These are phyloP conservation scores for Ophiostoma australiae DNA, from an alignment of 2,329 filamentous ascomycete genomes.

Conservation along the genomic window DNA sequence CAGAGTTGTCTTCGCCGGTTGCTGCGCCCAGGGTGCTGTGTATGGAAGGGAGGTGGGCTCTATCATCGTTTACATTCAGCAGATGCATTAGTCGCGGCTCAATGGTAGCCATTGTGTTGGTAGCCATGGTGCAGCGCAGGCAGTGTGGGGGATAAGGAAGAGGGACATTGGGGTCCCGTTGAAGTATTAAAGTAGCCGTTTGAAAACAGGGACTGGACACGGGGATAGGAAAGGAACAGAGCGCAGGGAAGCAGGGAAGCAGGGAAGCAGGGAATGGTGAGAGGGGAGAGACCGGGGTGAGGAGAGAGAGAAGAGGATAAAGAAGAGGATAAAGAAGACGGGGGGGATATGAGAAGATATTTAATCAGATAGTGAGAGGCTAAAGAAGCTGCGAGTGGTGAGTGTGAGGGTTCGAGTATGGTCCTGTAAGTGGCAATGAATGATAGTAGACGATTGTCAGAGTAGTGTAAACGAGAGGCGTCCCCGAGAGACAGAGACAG, in stretches of 20 bases:
- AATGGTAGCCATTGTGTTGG: slow-evolving; percentile 60
- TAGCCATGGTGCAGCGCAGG: slow-evolving; percentile 50
- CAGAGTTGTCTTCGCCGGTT: slow-evolving; percentile 17
- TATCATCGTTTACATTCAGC: slow-evolving; percentile 49
- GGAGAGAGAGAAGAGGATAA: neutral
- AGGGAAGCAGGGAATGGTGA: neutral
- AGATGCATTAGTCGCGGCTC: slow-evolving; percentile 63
- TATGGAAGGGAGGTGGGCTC: slow-evolving; percentile 30
- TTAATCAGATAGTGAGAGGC: neutral
- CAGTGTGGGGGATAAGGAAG: slow-evolving; percentile 30
- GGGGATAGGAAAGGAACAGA: neutral
- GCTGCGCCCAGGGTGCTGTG: slow-evolving; percentile 42
- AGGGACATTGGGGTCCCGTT: slow-evolving; percentile 36
- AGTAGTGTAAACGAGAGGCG: neutral
- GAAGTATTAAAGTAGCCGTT: slow-evolving; percentile 9
- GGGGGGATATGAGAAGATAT: neutral
- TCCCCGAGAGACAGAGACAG: neutral
- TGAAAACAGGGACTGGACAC: neutral
- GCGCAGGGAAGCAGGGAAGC: too few relatives aligned
- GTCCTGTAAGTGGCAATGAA: neutral
- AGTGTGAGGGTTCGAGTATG: neutral
- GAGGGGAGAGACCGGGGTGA: neutral
- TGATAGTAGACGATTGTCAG: neutral
- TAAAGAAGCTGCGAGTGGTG: neutral
- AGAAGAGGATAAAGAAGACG: neutral